Percentiles rank a stretch among this genome's conserved stretches.
Evolutionary conservation across 352 stramenopile species (phyloP).

Genomic region (Phytophthora citricola): DNA sequence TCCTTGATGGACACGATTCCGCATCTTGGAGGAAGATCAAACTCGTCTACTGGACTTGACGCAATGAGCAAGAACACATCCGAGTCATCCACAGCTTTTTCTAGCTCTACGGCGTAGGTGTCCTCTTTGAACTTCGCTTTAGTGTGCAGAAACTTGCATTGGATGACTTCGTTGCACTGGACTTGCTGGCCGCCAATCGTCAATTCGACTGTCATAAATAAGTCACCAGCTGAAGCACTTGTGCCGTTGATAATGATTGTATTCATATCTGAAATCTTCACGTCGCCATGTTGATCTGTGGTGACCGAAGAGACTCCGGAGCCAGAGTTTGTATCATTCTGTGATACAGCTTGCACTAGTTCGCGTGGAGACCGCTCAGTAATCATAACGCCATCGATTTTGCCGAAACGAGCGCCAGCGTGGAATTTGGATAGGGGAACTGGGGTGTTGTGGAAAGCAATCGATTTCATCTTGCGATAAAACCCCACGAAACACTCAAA

Average conservation of each 20-base stretch:
- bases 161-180: constrained; percentile 20
- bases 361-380: background rate
- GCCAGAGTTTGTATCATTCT: constrained; percentile 1
- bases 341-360: background rate
- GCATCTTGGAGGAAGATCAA: constrained; percentile 17
- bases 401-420: background rate
- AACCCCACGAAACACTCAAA: background rate
- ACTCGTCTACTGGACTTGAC: background rate
- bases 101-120: background rate
- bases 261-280: constrained; percentile 10
- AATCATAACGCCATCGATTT: background rate
- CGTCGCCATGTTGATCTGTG: constrained; percentile 1
- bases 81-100: background rate
- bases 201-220: constrained; percentile 14
- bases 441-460: background rate
- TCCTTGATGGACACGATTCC: constrained; percentile 18
- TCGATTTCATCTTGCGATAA: background rate
- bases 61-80: constrained; percentile 22
- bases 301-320: background rate
- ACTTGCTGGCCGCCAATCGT: background rate
- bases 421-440: background rate
- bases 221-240: constrained; percentile 1
- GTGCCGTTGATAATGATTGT: constrained; percentile 4
- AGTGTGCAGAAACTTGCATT: constrained; percentile 7
- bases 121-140: background rate